Evolutionary conservation across 495 filamentous ascomycete species (phyloP).

Genomic region (Aspergillus nanangensis): DNA sequence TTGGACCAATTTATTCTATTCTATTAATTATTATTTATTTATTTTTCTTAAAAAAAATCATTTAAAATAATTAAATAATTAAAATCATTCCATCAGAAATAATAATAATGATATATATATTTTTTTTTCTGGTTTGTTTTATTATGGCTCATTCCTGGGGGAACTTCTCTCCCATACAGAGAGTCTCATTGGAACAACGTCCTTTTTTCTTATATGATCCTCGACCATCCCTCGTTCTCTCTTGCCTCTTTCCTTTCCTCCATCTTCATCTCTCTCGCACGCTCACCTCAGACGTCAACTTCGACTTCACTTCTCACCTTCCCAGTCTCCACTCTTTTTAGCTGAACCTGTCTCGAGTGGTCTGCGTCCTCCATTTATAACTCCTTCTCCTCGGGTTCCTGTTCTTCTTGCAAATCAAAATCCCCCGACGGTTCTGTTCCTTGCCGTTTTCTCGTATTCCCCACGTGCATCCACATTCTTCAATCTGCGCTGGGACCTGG

Average conservation of each 20-base stretch:
- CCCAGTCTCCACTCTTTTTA: neutral
- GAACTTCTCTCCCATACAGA: no score
- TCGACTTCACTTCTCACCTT: neutral
- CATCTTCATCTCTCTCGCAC: neutral
- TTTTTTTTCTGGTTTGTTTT: no score
- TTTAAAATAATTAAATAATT: no score
- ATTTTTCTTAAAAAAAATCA: no score
- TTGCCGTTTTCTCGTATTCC: slow-evolving; percentile 27
- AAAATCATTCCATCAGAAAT: no score
- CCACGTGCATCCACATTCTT: slow-evolving; percentile 19
- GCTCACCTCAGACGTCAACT: neutral
- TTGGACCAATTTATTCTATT: no score
- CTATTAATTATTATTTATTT: no score
- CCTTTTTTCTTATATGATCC: neutral
- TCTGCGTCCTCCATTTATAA: neutral
- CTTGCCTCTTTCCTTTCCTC: neutral
- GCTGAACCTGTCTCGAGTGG: neutral
- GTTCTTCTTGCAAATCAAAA: slow-evolving; percentile 4
- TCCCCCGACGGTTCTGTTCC: slow-evolving; percentile 6
- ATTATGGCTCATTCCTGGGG: no score
- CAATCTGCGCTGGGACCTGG: slow-evolving; percentile 6
- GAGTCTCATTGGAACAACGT: no score
- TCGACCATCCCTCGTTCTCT: neutral
- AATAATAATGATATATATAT: no score
- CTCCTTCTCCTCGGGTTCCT: slow-evolving; percentile 3